A percentile compares a stretch with the other conserved stretches of the same genome.
Conservation (phyloP, 1,284 basidiomycete genomes). For the Anthracocystis panici-leucophaei region DNA sequence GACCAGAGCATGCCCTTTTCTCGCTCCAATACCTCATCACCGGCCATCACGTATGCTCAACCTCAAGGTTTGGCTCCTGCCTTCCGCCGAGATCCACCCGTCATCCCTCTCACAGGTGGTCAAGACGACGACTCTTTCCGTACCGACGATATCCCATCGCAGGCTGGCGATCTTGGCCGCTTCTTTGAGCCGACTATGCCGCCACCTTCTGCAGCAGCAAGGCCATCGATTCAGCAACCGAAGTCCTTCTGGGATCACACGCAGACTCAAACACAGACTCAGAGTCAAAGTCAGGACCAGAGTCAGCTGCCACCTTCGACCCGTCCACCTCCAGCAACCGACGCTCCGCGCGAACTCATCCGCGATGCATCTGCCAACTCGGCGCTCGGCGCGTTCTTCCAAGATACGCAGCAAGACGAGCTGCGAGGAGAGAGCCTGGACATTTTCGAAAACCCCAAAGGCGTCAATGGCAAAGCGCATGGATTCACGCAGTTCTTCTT, state of each 20-base stretch:
- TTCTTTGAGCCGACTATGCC: conserved; percentile 57
- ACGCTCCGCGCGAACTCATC: conserved; percentile 7
- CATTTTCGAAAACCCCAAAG: conserved; percentile 55
- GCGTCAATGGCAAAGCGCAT: conserved; percentile 34
- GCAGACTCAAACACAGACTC: conserved; percentile 22
- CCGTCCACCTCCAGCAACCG: conserved; percentile 15
- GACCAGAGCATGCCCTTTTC: conserved; percentile 36
- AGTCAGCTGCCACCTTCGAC: conserved; percentile 19
- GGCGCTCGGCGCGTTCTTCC: conserved; percentile 65
- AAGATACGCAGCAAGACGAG: conserved; percentile 56
- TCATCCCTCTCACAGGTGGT: conserved; percentile 20
- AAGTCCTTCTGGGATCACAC: conserved; percentile 43
- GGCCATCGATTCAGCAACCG: not conserved
- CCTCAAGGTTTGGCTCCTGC: conserved; percentile 11
- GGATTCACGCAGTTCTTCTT: conserved; percentile 60
- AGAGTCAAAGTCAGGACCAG: conserved; percentile 26
- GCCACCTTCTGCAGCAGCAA: conserved; percentile 11
- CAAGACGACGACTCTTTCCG: conserved; percentile 47
- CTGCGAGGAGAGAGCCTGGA: conserved; percentile 58
- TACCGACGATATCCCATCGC: conserved; percentile 48
- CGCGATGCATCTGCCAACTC: conserved; percentile 47
- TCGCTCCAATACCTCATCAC: conserved; percentile 37
- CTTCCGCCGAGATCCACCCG: conserved; percentile 16
- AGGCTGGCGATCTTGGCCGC: conserved; percentile 48
- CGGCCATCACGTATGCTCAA: conserved; percentile 21